These are phyloP conservation scores for Aspergillus sp. DNA, from an alignment of 2,329 filamentous ascomycete genomes.

Conservation along the genomic window DNA sequence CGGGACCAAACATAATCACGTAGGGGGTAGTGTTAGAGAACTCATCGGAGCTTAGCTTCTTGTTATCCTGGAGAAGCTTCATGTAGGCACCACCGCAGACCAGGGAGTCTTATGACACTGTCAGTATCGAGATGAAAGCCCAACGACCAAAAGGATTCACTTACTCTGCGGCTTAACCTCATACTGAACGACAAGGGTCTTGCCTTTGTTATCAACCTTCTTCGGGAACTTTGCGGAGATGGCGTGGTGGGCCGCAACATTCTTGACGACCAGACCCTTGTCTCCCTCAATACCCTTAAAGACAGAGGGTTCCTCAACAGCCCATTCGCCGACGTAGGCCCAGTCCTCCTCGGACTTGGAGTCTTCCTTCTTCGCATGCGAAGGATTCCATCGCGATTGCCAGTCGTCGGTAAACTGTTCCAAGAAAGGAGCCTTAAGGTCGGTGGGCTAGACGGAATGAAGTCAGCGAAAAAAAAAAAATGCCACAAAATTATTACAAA, in stretches of 20 bases:
- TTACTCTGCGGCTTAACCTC: constrained; percentile 98
- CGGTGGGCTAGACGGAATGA: constrained; percentile 65
- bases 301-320: constrained; percentile 88
- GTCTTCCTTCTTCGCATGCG: constrained; percentile 94
- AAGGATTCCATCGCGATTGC: constrained; percentile 90
- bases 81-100: constrained; percentile 98
- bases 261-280: constrained; percentile 97
- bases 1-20: constrained; percentile 99
- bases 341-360: constrained; percentile 81
- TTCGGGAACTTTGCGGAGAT: constrained; percentile 98
- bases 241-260: constrained; percentile 95
- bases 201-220: constrained; percentile 95
- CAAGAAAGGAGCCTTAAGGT: constrained; percentile 87
- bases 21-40: constrained; percentile 97
- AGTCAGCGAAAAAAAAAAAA: constrained; percentile 14
- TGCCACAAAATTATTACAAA: background rate
- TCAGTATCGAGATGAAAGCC: constrained; percentile 1
- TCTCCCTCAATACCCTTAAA: constrained; percentile 92
- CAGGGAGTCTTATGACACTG: constrained; percentile 68
- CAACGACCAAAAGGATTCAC: constrained; percentile 35
- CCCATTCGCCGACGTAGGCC: constrained; percentile 96
- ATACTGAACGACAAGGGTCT: constrained; percentile 96
- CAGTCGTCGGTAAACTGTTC: constrained; percentile 98
- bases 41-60: constrained; percentile 93
- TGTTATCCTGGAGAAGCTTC: constrained; percentile 98